Evolutionary conservation across 2,329 filamentous ascomycete genomes (phyloP).

Genomic region (Pseudocercospora vitis): DNA sequence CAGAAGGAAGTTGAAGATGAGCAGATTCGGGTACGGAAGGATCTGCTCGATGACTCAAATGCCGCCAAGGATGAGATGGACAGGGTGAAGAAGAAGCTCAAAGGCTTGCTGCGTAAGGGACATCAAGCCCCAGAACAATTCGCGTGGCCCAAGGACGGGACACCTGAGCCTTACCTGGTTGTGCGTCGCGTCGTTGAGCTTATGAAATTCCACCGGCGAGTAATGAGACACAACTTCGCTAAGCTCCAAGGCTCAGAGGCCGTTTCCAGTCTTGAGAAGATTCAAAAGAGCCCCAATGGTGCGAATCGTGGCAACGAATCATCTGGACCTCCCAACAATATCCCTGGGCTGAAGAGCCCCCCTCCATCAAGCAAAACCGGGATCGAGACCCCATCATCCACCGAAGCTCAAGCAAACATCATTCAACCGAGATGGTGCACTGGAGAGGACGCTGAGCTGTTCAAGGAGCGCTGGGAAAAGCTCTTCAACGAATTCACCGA

Average conservation of each 20-base stretch:
- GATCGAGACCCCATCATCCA: slow-evolving; percentile 38
- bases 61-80: slow-evolving; percentile 99
- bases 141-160: slow-evolving; percentile 90
- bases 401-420: slow-evolving; percentile 24
- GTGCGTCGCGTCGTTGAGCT: slow-evolving; percentile 88
- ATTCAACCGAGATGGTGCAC: slow-evolving; percentile 96
- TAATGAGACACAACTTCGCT: slow-evolving; percentile 92
- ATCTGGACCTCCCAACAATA: slow-evolving; percentile 7
- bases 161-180: slow-evolving; percentile 90
- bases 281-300: slow-evolving; percentile 51
- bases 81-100: slow-evolving; percentile 99
- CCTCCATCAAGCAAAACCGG: slow-evolving; percentile 7
- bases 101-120: slow-evolving; percentile 86
- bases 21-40: slow-evolving; percentile 87
- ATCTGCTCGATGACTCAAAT: slow-evolving; percentile 94
- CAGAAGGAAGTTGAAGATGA: slow-evolving; percentile 82
- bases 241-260: slow-evolving; percentile 66
- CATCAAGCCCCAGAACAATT: slow-evolving; percentile 92
- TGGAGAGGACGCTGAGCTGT: slow-evolving; percentile 89
- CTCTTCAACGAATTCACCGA: slow-evolving; percentile 96
- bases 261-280: slow-evolving; percentile 57
- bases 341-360: neutral
- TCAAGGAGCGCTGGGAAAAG: slow-evolving; percentile 97
- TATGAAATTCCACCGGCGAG: slow-evolving; percentile 94
- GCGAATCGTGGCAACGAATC: slow-evolving; percentile 43